These are phyloP conservation scores for Trichoderma atroviride DNA, from an alignment of 2,329 filamentous ascomycete genomes.

Conservation along the genomic window DNA sequence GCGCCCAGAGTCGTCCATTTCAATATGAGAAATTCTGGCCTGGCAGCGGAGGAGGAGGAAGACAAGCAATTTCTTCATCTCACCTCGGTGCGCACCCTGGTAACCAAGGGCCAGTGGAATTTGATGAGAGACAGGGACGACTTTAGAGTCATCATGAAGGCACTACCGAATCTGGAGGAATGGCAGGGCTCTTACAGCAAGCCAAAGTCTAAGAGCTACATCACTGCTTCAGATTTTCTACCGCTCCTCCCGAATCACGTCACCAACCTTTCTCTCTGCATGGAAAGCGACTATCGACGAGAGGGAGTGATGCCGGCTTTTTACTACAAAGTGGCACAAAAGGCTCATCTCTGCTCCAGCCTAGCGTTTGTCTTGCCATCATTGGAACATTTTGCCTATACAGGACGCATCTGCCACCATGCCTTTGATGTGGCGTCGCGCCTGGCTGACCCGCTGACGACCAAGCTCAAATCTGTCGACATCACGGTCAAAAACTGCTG, in stretches of 20 bases:
- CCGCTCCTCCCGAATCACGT: conserved; percentile 59
- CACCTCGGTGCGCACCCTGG: conserved; percentile 63
- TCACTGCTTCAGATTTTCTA: conserved; percentile 67
- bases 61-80: conserved; percentile 49
- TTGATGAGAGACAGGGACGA: conserved; percentile 66
- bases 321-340: conserved; percentile 60
- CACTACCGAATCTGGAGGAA: conserved; percentile 66
- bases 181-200: conserved; percentile 70
- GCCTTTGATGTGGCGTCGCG: conserved; percentile 65
- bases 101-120: conserved; percentile 78
- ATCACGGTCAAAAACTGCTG: conserved; percentile 77
- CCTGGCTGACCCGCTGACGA: conserved; percentile 51
- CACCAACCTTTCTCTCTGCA: conserved; percentile 65
- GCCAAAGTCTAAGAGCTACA: conserved; percentile 73
- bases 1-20: conserved; percentile 63
- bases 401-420: conserved; percentile 69
- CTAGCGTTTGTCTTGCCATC: conserved; percentile 63
- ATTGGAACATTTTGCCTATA: conserved; percentile 71
- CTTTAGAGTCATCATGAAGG: conserved; percentile 62
- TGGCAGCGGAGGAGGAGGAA: conserved; percentile 37
- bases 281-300: conserved; percentile 72
- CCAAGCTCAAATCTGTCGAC: conserved; percentile 66
- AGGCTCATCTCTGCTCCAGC: conserved; percentile 66
- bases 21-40: conserved; percentile 31
- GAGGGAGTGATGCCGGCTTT: conserved; percentile 63